Base-by-base conservation (phyloP, 495 filamentous ascomycete genomes). In the Thozetella sp. region DNA sequence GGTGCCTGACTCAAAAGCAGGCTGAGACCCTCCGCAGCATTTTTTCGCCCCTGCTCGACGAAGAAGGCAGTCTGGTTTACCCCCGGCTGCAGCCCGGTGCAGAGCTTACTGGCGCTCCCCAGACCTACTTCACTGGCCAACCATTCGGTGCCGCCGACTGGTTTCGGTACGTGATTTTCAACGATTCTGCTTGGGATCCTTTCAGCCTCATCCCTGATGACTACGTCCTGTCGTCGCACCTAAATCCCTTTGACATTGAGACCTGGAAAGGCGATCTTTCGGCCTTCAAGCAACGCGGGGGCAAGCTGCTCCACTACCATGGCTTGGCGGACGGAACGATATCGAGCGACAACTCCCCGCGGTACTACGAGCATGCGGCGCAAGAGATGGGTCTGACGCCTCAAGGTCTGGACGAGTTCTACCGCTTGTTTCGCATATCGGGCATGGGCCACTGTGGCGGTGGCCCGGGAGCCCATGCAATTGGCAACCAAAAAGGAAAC, bases 401-500 rank as follows among this genome's bases (percentile, higher is more conserved):
- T 0, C 20, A 64, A 0, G 59, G 78, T 1, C 65, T 88, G 17
- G 85, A 88, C 58, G 73, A 74, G 0, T 88, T 86, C 67, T 80
- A 83, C 43, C 78, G 86, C 45, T 86, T 80, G 66, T 88, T 88
- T 67, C 72, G 75, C 0, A 81, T 88, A 61, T 76, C 76, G 24
- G 85, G 84, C 0, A 85, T 84, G 80, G 22, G 19, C 45, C 62
- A 67, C 25, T 68, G 66, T 45, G 3, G 10, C 19, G 51, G 51
- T 3, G 51, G 51, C 4, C 54, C 53, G 6, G 85, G 86, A 0
- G 84, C 82, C 0, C 77, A 75, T 64, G 74, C 75, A 20, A 80
- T 88, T 56, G 83, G 85, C 0, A n/a, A n/a, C 80, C 86, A 63
- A 70, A 66, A 2, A 57, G 63, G 1, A 25, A n/a, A n/a, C n/a